Base-by-base conservation (phyloP, 2,329 filamentous ascomycete species). In the Alternaria sp. region DNA sequence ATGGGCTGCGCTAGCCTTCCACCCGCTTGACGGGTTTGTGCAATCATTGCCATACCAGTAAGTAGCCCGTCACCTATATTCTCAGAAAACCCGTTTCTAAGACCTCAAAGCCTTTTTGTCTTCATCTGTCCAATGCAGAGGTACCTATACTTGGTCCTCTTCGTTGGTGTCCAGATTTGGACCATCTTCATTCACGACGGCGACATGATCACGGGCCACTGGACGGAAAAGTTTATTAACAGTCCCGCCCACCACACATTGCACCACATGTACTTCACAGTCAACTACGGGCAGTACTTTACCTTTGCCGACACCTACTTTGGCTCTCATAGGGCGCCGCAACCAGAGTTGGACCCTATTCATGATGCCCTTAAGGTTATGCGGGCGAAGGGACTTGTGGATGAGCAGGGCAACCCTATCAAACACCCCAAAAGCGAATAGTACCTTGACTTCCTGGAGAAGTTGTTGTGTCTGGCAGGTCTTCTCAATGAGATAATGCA, bases 231-330 rank as follows among this genome's bases (percentile, higher is more conserved):
- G 20, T 59, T 54, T 18, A 54, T 59, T 50, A 59, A 59, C 34
- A 59, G 56, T 22, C 56, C 56, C 16, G 56, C 56, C 9, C 56
- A 59, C 51, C 56, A 59, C 50, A 59, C 56, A 10, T 20, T 59
- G 14, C 56, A 59, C 34, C 56, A 59, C 41, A 59, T 59, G 56
- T 59, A 59, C 50, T 59, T 59, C 25, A 59, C 56, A 34, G 56
- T 59, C 56, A 59, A 59, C 30, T 59, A 59, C 22, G 56, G 56
- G 32, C 56, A 59, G 27, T 59, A 59, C 43, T 59, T 59, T 7
- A 59, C 56, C 20, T 59, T 50, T 50, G 56, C 56, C 32, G 56
- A 59, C 27, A 59, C 27, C 34, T 54, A 54, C 18, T 59, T 54
- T 43, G 56, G 56, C 43, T 59, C 56, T 8, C 56, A 59, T 27